phyloP scores from a whole-genome alignment of 306 rosid genomes.

The Vicia faba region DNA sequence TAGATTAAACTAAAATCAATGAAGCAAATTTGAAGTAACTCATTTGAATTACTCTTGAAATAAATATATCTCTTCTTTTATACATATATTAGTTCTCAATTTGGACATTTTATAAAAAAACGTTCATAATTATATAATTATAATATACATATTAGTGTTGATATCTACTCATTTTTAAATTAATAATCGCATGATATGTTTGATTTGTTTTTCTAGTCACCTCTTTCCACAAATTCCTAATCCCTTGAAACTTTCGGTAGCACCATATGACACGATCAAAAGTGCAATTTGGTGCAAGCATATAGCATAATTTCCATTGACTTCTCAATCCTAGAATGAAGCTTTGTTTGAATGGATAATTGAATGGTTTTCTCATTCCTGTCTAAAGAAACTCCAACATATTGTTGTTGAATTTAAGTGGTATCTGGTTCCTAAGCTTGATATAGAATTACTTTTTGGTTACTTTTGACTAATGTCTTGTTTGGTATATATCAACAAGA shows the following conservation, averaged over 20 bases:
- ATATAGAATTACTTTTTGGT: slow-evolving; percentile 19
- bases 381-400: neutral
- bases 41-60: too few species aligned
- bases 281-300: slow-evolving; percentile 28
- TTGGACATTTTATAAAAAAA: too few species aligned
- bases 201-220: neutral
- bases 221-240: slow-evolving; percentile 8
- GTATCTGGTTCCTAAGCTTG: slow-evolving; percentile 43
- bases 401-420: neutral
- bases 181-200: neutral
- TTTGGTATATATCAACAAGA: slow-evolving; percentile 2
- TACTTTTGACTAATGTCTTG: slow-evolving; percentile 39
- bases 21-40: too few species aligned
- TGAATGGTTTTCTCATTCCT: slow-evolving; percentile 15
- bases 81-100: too few species aligned
- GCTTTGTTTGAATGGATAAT: slow-evolving; percentile 7
- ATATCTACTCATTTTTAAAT: too few species aligned
- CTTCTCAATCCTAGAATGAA: slow-evolving; percentile 21
- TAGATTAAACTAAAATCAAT: too few species aligned
- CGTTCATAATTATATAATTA: too few species aligned
- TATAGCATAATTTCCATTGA: slow-evolving; percentile 33
- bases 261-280: slow-evolving; percentile 28
- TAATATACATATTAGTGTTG: too few species aligned
- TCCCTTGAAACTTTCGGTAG: slow-evolving; percentile 23
- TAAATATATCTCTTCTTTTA: too few species aligned